phyloP scores from a whole-genome alignment of 2,329 filamentous ascomycete genomes.

The Gremmenia infestans region DNA sequence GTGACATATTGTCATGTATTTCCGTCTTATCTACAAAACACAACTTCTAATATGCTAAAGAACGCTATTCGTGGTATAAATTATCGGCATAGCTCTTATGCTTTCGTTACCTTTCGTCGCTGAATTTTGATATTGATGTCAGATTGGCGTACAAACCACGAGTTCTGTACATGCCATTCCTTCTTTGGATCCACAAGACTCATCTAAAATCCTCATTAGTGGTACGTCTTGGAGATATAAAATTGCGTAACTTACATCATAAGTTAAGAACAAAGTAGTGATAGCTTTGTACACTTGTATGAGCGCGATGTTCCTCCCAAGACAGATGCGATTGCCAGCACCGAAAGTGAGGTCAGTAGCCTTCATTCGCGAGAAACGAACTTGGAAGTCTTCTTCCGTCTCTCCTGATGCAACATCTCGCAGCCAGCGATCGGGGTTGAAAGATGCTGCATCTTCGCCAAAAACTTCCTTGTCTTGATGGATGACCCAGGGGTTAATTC shows the following conservation, averaged over 20 bases:
- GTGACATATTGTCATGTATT: too few relatives aligned
- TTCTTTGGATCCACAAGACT: constrained; percentile 32
- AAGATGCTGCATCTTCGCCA: constrained; percentile 54
- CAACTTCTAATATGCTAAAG: too few relatives aligned
- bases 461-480: constrained; percentile 51
- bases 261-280: constrained; percentile 41
- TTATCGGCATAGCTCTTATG: too few relatives aligned
- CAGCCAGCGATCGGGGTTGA: constrained; percentile 54
- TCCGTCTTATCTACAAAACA: too few relatives aligned
- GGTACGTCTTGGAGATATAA: neutral
- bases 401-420: constrained; percentile 27
- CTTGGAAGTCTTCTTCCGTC: constrained; percentile 30
- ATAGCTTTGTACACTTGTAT: constrained; percentile 44
- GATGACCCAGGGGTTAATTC: constrained; percentile 38
- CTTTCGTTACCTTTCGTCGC: too few relatives aligned
- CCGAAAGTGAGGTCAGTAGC: constrained; percentile 38
- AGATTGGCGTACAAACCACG: constrained; percentile 37
- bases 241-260: constrained; percentile 34
- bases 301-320: constrained; percentile 38
- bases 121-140: constrained; percentile 17
- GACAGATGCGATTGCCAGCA: constrained; percentile 38
- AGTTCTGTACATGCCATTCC: constrained; percentile 37
- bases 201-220: constrained; percentile 25
- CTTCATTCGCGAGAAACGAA: constrained; percentile 35
- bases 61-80: too few relatives aligned